Conservation (phyloP, 2,329 filamentous ascomycete species). For the Colletotrichum nymphaeae region DNA sequence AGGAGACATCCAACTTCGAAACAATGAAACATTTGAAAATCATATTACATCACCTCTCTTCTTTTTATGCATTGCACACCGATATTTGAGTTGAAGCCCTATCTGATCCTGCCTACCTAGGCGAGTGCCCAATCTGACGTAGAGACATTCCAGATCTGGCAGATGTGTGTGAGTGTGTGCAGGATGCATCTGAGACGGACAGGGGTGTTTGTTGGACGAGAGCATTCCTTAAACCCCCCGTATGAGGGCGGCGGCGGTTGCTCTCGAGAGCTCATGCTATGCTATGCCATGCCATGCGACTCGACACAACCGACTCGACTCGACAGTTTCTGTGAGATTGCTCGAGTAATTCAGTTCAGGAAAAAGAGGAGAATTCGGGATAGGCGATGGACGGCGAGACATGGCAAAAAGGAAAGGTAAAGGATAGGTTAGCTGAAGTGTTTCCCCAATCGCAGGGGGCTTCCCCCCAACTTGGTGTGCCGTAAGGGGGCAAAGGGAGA, state of each 20-base stretch:
- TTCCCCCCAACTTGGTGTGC: background rate
- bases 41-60: background rate
- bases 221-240: constrained; percentile 12
- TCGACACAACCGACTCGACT: background rate
- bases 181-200: constrained; percentile 30
- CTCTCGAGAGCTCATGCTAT: background rate
- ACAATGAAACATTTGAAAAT: constrained; percentile 6
- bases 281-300: background rate
- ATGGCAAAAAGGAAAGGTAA: background rate
- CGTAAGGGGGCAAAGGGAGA: constrained; percentile 14
- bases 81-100: background rate
- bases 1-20: background rate
- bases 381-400: background rate
- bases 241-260: constrained; percentile 1
- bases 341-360: background rate
- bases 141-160: constrained; percentile 28
- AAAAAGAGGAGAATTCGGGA: too few species aligned
- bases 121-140: constrained; percentile 21
- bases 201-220: constrained; percentile 18
- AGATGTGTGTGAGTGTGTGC: constrained; percentile 28
- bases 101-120: background rate
- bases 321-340: background rate
- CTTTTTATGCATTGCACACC: background rate
- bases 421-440: background rate
- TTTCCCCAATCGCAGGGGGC: background rate